Conservation (phyloP, 2,329 filamentous ascomycete genomes). For the Fusarium protoensiforme region DNA sequence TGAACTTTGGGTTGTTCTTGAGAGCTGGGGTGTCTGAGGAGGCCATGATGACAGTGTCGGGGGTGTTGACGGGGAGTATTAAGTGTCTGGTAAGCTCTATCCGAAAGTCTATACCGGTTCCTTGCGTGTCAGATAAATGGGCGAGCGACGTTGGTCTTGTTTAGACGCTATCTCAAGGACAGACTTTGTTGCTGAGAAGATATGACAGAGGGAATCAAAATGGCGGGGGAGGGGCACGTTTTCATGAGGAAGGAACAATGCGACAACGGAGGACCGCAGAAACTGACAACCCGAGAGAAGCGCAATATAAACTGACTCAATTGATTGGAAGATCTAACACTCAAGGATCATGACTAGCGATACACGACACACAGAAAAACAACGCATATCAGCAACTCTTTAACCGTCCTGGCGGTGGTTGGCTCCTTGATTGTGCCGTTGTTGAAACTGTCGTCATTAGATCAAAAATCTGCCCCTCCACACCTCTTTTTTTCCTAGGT, state of each 20-base stretch:
- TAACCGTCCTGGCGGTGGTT: constrained; percentile 24
- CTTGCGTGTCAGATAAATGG: not conserved
- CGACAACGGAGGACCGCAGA: constrained; percentile 25
- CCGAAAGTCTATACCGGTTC: not conserved
- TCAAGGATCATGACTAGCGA: constrained; percentile 25
- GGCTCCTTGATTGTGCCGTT: not conserved
- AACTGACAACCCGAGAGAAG: constrained; percentile 27
- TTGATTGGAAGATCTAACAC: constrained; percentile 36
- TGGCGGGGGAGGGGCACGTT: constrained; percentile 42
- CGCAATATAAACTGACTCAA: constrained; percentile 7
- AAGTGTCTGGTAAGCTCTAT: not conserved
- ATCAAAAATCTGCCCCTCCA: constrained; percentile 27
- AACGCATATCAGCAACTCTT: constrained; percentile 29
- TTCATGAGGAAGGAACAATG: constrained; percentile 31
- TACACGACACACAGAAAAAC: constrained; percentile 30
- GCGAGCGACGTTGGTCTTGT: not conserved
- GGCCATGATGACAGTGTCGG: constrained; percentile 51
- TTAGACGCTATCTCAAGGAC: constrained; percentile 6
- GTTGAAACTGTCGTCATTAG: constrained; percentile 31
- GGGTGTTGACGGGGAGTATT: not conserved
- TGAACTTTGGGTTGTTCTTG: constrained; percentile 81
- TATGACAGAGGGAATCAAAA: constrained; percentile 30
- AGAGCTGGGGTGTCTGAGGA: constrained; percentile 66
- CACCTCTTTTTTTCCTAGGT: constrained; percentile 3
- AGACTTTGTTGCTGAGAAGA: constrained; percentile 17